Base-by-base conservation (phyloP, 192 early-diverging fungal species). In the Backusella australiensis region DNA sequence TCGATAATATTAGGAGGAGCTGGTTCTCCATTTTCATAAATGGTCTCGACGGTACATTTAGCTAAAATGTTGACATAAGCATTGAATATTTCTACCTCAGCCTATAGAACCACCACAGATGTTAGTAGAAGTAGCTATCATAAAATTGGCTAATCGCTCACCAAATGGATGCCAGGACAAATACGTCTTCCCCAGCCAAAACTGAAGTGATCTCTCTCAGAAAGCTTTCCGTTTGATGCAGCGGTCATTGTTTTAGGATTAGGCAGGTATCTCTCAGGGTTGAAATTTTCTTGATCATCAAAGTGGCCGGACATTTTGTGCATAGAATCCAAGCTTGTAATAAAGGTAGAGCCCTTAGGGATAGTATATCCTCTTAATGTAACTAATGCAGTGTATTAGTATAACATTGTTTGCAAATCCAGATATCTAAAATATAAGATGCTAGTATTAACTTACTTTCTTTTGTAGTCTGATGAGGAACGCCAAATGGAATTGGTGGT, bases 281-380 rank as follows among this genome's bases (percentile, higher is more conserved):
- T 72, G 29, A 89, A 90, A 49, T 75, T 83, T 2, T 87, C 80
- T 3, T 87, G 88, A 0, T 83, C 67, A 0, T 78, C 78, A 66
- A 81, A 89, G 68, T 44, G 35, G n/a, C 29, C 56, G 6, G 76
- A 46, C 65, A 77, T 38, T 35, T 7, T 59, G 49, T 90, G 86
- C 75, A 90, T 80, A 1, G 78, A 79, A 76, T 81, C 84, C 46
- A 86, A 63, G 53, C 85, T 84, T 39, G 85, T 81, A 69, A 85
- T 76, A 19, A 89, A 71, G 73, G 75, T 74, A 3, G 86, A 71
- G 0, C 79, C 86, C 72, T 86, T 84, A 32, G 87, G 86, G 34
- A 90, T 77, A 29, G 81, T 78, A 78, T 86, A 86, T 0, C 82
- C 82, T 1, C 81, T 81, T 35, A 44, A 29, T 12, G 19, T 17